phyloP scores from a whole-genome alignment of 371 early-diverging fungal genomes.

The Rhizopus delemar region DNA sequence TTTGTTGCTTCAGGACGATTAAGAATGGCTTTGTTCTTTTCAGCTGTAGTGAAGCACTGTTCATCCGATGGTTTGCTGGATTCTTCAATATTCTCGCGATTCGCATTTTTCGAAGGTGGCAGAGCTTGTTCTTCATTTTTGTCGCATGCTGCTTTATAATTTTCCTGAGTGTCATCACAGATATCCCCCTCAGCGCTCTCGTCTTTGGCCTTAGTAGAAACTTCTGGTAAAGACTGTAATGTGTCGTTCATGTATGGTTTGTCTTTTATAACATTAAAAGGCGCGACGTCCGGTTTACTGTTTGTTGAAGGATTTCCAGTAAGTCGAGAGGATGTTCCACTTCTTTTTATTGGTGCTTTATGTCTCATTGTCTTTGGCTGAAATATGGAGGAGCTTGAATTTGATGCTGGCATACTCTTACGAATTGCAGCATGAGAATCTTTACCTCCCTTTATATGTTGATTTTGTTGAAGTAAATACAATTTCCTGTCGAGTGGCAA shows the following conservation, averaged over 20 bases:
- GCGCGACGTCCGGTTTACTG: neutral
- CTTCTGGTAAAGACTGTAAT: too few relatives aligned
- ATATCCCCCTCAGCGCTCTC: too few relatives aligned
- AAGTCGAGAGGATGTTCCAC: slow-evolving; percentile 27
- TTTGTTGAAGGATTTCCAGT: neutral
- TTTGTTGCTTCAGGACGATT: neutral
- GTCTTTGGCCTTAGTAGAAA: too few relatives aligned
- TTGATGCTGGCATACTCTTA: slow-evolving; percentile 19
- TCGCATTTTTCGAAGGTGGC: too few relatives aligned
- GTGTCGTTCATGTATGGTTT: too few relatives aligned
- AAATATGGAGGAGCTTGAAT: slow-evolving; percentile 23
- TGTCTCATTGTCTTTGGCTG: slow-evolving; percentile 23
- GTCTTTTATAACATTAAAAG: neutral
- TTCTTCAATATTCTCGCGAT: too few relatives aligned
- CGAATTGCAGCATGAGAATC: neutral
- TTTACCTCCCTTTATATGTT: slow-evolving; percentile 41
- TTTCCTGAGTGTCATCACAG: too few relatives aligned
- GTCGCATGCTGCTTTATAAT: too few relatives aligned
- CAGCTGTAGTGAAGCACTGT: neutral
- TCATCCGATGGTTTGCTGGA: too few relatives aligned
- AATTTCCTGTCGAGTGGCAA: slow-evolving; percentile 52
- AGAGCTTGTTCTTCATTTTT: too few relatives aligned
- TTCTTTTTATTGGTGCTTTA: slow-evolving; percentile 27
- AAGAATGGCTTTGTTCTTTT: neutral
- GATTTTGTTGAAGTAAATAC: slow-evolving; percentile 55